These are phyloP conservation scores for Boletus reticulatus DNA, from an alignment of 768 basidiomycete species.

Conservation along the genomic window DNA sequence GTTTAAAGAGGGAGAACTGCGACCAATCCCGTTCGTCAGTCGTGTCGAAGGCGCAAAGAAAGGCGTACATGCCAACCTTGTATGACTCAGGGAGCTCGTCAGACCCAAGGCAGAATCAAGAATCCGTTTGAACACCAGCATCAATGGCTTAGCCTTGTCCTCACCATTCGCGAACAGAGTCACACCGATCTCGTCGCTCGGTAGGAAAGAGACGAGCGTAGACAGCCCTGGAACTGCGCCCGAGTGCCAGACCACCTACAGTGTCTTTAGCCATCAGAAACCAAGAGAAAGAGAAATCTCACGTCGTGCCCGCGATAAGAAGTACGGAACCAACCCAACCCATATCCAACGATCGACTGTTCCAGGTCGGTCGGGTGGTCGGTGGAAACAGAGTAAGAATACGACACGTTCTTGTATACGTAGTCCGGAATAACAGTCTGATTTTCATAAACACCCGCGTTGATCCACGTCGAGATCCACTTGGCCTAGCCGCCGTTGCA, in stretches of 20 bases:
- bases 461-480: slow-evolving; percentile 39
- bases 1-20: background rate
- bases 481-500: slow-evolving; percentile 28
- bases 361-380: slow-evolving; percentile 9
- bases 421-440: slow-evolving; percentile 32
- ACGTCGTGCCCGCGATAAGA: slow-evolving; percentile 44
- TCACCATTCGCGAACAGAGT: slow-evolving; percentile 33
- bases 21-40: background rate
- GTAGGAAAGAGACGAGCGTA: slow-evolving; percentile 33
- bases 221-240: slow-evolving; percentile 37
- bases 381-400: slow-evolving; percentile 27
- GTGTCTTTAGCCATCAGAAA: background rate
- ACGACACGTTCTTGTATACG: slow-evolving; percentile 30
- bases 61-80: slow-evolving; percentile 3
- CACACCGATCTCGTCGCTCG: slow-evolving; percentile 36
- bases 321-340: slow-evolving; percentile 39
- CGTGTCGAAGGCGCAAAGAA: background rate
- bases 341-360: slow-evolving; percentile 37
- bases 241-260: slow-evolving; percentile 33
- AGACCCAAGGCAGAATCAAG: slow-evolving; percentile 24
- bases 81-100: background rate
- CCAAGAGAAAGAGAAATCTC: background rate
- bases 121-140: slow-evolving; percentile 14
- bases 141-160: slow-evolving; percentile 13
- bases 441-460: slow-evolving; percentile 32